Evolutionary conservation across 176 grass and related monocot species (phyloP), one percentile per base, ranked within the genome.

Genomic region (Pontederia paniculata): DNA sequence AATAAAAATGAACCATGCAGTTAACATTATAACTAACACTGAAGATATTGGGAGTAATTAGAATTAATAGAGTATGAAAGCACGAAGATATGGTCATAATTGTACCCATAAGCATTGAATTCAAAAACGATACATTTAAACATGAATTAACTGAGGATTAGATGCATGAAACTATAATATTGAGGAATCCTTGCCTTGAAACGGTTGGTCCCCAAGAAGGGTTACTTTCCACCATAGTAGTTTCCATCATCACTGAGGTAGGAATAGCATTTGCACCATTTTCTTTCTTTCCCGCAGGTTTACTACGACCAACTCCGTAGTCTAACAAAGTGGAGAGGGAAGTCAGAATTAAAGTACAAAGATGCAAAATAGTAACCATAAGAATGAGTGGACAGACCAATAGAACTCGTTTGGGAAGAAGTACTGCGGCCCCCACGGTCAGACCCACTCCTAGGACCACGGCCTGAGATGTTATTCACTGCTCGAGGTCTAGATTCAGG

Each of bases 401-500:
- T 68, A 42, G 74, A 85, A 64, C 63, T 78, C 16, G 84, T 73
- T 54, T 84, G 78, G 45, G 73, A 47, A 72, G 23, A 43, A 54
- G 16, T 43, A 53, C 37, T 54, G 22, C 77, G 73, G 9, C 70
- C 68, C 49, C 72, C 75, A 61, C 83, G 94, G 62, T 99, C 94
- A 62, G 50, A 62, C 12, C 62, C 73, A 70, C 83, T 62, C 80
- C 83, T 93, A 65, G 75, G 20, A 9, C 83, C 79, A 70, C 79
- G 82, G 65, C 65, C 74, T 21, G 73, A 69, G 58, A 46, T 72
- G 74, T 68, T 93, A 80, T 59, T 99, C 60, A 73, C 46, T 54
- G 73, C 19, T 58, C 87, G 83, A 76, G 81, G 74, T 57, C 94
- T 93, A 21, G 80, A 70, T 48, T 99, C 83, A 17, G 72, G 75